Percentiles rank a stretch among this genome's conserved stretches.
These are phyloP conservation scores for Geranium rotundifolium DNA, from an alignment of 345 rosid species.

Conservation along the genomic window DNA sequence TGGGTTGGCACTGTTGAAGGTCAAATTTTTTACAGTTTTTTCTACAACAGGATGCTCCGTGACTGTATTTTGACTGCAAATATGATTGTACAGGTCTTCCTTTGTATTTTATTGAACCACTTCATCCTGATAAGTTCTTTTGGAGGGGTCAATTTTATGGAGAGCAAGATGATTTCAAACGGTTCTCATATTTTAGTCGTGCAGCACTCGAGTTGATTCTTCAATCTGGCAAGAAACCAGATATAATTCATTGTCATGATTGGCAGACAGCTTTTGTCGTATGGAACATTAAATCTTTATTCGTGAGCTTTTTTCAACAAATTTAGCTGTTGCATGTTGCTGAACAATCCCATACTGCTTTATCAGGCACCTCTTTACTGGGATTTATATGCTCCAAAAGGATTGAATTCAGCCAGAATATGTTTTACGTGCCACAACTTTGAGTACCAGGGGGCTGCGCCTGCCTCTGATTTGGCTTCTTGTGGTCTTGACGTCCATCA, in stretches of 20 bases:
- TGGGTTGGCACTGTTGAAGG: conserved; percentile 96
- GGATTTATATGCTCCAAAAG: conserved; percentile 90
- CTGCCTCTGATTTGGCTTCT: conserved; percentile 73
- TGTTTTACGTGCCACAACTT: conserved; percentile 98
- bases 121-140: conserved; percentile 84
- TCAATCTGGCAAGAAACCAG: conserved; percentile 87
- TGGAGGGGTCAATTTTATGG: conserved; percentile 96
- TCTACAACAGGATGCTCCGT: background rate
- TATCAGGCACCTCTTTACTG: conserved; percentile 89
- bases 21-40: conserved; percentile 10
- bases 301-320: background rate
- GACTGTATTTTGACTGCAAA: conserved; percentile 18
- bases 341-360: conserved; percentile 7
- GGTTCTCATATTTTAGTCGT: conserved; percentile 91
- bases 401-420: conserved; percentile 85
- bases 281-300: conserved; percentile 18
- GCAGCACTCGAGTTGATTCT: conserved; percentile 90
- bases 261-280: conserved; percentile 99
- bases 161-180: conserved; percentile 85
- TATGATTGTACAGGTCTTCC: conserved; percentile 66
- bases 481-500: conserved; percentile 88
- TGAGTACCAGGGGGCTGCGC: conserved; percentile 92
- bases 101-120: conserved; percentile 92
- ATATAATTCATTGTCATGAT: conserved; percentile 96
- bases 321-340: conserved; percentile 9